Base-by-base conservation (phyloP, 257 asterid genomes). In the Asclepias syriaca region DNA sequence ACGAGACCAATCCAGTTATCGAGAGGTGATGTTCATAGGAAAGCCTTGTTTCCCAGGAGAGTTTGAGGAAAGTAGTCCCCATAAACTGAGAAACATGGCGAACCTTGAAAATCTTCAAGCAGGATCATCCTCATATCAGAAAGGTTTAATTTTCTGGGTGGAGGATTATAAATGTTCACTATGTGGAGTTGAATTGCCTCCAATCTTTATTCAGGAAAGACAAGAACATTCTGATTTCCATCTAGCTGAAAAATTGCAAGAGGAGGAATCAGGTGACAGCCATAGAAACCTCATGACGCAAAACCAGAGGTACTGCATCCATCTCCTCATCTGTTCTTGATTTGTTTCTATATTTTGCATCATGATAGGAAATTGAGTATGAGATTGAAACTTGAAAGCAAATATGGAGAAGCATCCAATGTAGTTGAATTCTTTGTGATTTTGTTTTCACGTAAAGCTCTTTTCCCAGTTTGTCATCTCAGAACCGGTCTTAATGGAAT, bases 151-250 rank as follows among this genome's bases (percentile, higher is more conserved):
- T 24, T 53, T 64, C 77, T 94, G 97, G 99, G 75, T 88, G 81
- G 85, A 89, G 22, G 92, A 79, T 49, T 91, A 92, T 80, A 86
- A 84, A 66, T 95, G 99, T 86, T 88, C 99, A 0, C 57, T 88
- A 18, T 95, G 99, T 67, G 96, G 98, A 69, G 71, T 80, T 8
- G 95, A 92, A 78, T 67, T 95, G 78, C 98, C 99, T n/a, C 81
- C 95, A 40, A 82, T 86, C 81, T 91, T 91, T 72, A 68, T 74
- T 21, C 93, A 87, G 67, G 99, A 95, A 81, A 84, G 99, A 76
- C 98, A 74, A 78, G 97, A 92, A 79, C 99, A 95, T 85, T 88
- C 82, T 32, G 98, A 95, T 81, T 95, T 88, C 80, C 98, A 95
- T 84, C 83, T 95, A 12, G 99, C 99, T 51, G 87, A 92, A 77